Percentiles rank a stretch among this genome's conserved stretches.
Evolutionary conservation across 768 basidiomycete genomes (phyloP).

Genomic region (Hydnum rufescens): DNA sequence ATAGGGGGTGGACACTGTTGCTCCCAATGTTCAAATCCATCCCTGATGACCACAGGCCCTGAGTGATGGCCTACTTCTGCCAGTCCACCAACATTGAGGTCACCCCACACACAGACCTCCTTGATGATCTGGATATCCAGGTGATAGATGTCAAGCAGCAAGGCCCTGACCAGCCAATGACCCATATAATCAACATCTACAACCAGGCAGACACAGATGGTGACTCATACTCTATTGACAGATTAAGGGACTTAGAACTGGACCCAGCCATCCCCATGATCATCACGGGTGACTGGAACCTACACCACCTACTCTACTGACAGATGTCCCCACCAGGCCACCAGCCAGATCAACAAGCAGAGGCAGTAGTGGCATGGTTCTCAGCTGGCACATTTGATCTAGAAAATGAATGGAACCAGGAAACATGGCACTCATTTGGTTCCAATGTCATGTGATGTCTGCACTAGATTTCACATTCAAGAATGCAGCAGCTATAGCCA

Average conservation of each 20-base stretch:
- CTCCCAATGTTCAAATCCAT: constrained; percentile 2
- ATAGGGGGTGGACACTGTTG: not conserved
- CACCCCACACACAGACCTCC: constrained; percentile 2
- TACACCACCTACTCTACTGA: constrained; percentile 4
- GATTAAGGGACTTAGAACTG: not conserved
- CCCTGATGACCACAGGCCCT: not conserved
- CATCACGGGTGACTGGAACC: constrained; percentile 8
- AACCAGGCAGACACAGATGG: not conserved
- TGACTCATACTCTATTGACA: not conserved
- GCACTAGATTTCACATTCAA: constrained; percentile 6
- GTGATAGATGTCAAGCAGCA: not conserved
- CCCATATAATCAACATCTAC: constrained; percentile 5
- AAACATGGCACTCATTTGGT: constrained; percentile 1
- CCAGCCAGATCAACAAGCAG: not conserved
- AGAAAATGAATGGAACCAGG: constrained; percentile 3
- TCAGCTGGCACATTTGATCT: not conserved
- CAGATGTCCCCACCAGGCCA: not conserved
- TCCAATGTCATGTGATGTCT: not conserved
- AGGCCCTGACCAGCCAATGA: not conserved
- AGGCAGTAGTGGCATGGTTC: constrained; percentile 1
- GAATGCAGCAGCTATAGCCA: not conserved
- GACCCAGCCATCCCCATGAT: constrained; percentile 1
- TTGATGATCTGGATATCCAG: constrained; percentile 4
- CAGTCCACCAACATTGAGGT: not conserved
- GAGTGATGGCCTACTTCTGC: constrained; percentile 4